Evolutionary conservation across 768 basidiomycete genomes (phyloP).

Genomic region (Leccinum incarnatum): DNA sequence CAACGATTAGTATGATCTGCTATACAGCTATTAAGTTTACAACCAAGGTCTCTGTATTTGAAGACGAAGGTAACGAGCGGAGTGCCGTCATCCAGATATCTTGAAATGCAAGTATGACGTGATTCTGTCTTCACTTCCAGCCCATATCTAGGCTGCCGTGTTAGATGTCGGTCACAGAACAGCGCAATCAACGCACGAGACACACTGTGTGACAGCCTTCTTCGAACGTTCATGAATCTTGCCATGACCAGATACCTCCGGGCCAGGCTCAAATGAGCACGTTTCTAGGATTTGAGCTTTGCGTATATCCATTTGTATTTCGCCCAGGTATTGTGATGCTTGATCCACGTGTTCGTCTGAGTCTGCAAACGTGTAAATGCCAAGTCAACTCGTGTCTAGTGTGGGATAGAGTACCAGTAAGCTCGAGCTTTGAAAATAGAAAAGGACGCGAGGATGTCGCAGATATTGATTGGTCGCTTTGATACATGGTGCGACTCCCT

Average conservation of each 20-base stretch:
- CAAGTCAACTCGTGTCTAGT: too few species aligned
- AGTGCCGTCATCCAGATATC: slow-evolving; percentile 10
- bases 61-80: slow-evolving; percentile 29
- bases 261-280: fast-evolving
- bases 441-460: slow-evolving; percentile 20
- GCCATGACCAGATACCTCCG: not conserved
- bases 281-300: not conserved
- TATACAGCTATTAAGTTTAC: slow-evolving; percentile 2
- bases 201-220: slow-evolving; percentile 30
- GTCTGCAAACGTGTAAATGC: slow-evolving; percentile 20
- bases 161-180: not conserved
- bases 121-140: slow-evolving; percentile 6
- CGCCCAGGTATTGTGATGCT: slow-evolving; percentile 19
- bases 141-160: slow-evolving; percentile 21
- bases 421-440: slow-evolving; percentile 26
- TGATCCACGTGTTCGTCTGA: slow-evolving; percentile 24
- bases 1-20: not conserved
- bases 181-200: slow-evolving; percentile 19
- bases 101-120: not conserved
- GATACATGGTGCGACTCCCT: slow-evolving; percentile 4
- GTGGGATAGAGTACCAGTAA: slow-evolving; percentile 25
- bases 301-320: slow-evolving; percentile 17
- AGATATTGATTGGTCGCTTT: slow-evolving; percentile 7
- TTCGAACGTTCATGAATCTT: slow-evolving; percentile 32
- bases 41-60: slow-evolving; percentile 30